A percentile compares a stretch with the other conserved stretches of the same genome.
Conservation (phyloP, 805 yeast genomes). For the Cyberlindnera euphorbiiphila region DNA sequence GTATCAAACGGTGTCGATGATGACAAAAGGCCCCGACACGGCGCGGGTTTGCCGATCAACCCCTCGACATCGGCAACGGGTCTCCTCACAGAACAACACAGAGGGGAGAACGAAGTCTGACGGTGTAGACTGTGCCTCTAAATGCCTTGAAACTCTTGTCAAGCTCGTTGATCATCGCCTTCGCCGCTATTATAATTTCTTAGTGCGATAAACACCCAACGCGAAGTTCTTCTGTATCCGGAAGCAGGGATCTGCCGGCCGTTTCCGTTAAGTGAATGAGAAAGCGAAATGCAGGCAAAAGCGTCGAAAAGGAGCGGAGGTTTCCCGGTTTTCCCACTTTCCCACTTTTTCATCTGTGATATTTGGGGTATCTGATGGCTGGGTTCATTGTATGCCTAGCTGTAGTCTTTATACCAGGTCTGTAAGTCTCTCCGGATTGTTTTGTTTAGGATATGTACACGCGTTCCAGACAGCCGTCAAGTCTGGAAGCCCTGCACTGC, state of each 20-base stretch:
- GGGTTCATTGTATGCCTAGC: no score
- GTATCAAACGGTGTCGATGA: constrained; percentile 11
- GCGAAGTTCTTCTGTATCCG: neutral
- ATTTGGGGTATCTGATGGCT: no score
- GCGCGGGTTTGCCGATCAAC: no score
- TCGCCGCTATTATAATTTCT: neutral
- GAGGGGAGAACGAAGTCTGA: no score
- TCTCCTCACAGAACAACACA: no score
- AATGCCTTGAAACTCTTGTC: neutral
- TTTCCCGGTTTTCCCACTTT: neutral
- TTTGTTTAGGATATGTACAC: constrained; percentile 1
- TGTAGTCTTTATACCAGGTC: no score
- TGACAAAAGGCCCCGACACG: neutral
- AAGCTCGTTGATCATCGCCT: neutral
- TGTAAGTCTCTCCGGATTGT: no score
- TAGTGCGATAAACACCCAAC: constrained; percentile 1
- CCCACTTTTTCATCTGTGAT: no score
- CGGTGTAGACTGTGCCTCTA: no score
- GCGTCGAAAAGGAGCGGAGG: neutral
- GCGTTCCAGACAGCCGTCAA: no score
- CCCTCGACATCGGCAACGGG: no score
- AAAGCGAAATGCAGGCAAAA: constrained; percentile 16
- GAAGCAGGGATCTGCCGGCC: constrained; percentile 1
- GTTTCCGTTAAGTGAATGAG: constrained; percentile 23
- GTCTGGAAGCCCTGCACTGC: no score